Base-by-base conservation (phyloP, 768 basidiomycete genomes). In the Tulasnella sp. region DNA sequence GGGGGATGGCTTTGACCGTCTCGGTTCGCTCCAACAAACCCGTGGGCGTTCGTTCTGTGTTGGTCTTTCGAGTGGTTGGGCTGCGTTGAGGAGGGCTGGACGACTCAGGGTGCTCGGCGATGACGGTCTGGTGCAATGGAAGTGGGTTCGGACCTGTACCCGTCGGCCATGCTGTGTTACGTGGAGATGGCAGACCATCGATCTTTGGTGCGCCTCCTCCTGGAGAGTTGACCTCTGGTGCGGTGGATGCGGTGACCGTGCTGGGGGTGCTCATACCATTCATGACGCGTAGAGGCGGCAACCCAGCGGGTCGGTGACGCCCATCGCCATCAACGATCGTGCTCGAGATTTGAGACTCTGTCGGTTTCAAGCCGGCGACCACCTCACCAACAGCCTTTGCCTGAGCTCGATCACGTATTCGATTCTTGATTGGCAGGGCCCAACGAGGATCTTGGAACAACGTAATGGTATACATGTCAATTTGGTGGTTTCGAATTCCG, bases 391-490 rank as follows among this genome's bases (percentile, higher is more conserved):
- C 74, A 21, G 82, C 87, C 71, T 72, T 78, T 0, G 80, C 84
- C 69, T 84, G 84, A 66, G 81, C 82, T 59, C 71, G 75, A 63
- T 80, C 75, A 60, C 81, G 78, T 60, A 91, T 78, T 51, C 79
- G 78, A 67, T 83, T 78, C 75, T 92, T 92, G 74, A 92, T 91
- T 63, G 88, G 87, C 69, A 76, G 78, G 44, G 88, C 89, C 91
- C 91, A 92, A 62, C 78, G 80, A 63, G 89, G 89, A 77, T 89
- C 90, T 91, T 69, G 65, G 65, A 63, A 46, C 62, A 58, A 59
- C n/a, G n/a, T n/a, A n/a, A n/a, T n/a, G n/a, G n/a, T n/a, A n/a
- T 25, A 12, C 41, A 67, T 70, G 60, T 62, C 58, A 63, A 61
- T 57, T 43, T 59, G 31, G 49, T 53, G 46, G 19, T 57, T 15